Evolutionary conservation across 2,329 filamentous ascomycete species (phyloP).

Genomic region (Zasmidium citrigriseum): DNA sequence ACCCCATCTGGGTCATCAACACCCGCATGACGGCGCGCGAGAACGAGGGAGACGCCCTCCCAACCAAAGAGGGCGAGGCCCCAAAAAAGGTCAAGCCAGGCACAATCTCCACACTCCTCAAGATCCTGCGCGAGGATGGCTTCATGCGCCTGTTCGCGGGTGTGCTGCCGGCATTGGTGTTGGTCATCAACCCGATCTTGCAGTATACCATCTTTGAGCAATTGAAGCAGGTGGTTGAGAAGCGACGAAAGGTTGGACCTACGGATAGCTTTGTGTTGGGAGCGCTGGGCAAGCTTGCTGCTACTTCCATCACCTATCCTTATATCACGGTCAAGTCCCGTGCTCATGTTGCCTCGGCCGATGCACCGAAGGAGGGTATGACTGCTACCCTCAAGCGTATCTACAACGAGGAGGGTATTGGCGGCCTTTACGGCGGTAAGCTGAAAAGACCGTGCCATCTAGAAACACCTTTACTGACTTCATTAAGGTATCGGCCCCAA

Average conservation of each 20-base stretch:
- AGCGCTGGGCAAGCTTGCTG: conserved; percentile 89
- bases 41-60: conserved; percentile 50
- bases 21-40: conserved; percentile 94
- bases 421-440: conserved; percentile 87
- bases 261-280: conserved; percentile 88
- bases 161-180: conserved; percentile 85
- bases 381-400: conserved; percentile 75
- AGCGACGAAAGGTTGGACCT: conserved; percentile 73
- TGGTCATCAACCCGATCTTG: conserved; percentile 97
- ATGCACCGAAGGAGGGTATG: conserved; percentile 78
- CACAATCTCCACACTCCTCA: conserved; percentile 78
- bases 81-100: conserved; percentile 59
- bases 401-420: conserved; percentile 84
- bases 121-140: conserved; percentile 81
- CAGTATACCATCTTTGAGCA: conserved; percentile 99
- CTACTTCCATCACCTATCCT: conserved; percentile 91
- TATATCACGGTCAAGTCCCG: conserved; percentile 99
- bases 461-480: conserved; percentile 8
- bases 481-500: conserved; percentile 84
- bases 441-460: conserved; percentile 8
- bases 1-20: conserved; percentile 99
- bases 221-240: conserved; percentile 88
- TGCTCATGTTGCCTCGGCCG: conserved; percentile 85
- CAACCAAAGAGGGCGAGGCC: conserved; percentile 40
- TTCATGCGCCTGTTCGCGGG: conserved; percentile 84